Percentiles rank a stretch among this genome's conserved stretches.
phyloP scores from a whole-genome alignment of 176 grass and related monocot species.

The Avena sativa region DNA sequence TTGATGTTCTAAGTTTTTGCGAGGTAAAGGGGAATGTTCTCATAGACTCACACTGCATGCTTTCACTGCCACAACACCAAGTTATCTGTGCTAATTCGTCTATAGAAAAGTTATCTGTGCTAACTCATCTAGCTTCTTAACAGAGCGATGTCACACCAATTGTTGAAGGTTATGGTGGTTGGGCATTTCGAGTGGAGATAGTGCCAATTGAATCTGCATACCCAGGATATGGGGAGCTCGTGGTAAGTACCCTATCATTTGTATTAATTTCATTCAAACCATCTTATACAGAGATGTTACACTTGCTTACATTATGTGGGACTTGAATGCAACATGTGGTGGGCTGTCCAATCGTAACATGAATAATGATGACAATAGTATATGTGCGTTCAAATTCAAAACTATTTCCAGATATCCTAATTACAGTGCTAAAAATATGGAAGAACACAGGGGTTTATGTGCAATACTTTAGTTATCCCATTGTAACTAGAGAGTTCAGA shows the following conservation, averaged over 20 bases:
- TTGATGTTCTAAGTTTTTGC: conserved; percentile 95
- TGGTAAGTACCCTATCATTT: conserved; percentile 62
- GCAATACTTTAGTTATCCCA: neutral
- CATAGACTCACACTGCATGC: neutral
- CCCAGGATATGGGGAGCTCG: conserved; percentile 88
- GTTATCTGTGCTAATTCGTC: conserved; percentile 41
- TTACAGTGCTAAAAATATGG: neutral
- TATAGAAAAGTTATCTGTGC: neutral
- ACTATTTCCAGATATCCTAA: conserved; percentile 3
- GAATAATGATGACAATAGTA: conserved; percentile 3
- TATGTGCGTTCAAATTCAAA: neutral
- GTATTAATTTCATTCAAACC: conserved; percentile 6
- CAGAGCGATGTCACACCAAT: conserved; percentile 96
- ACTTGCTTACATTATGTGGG: neutral
- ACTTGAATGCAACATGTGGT: conserved; percentile 12
- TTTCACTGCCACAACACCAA: neutral
- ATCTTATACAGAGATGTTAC: neutral
- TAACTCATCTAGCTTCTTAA: conserved; percentile 29
- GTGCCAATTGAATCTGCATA: conserved; percentile 99
- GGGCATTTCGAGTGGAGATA: conserved; percentile 90
- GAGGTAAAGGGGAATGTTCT: conserved; percentile 61
- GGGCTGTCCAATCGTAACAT: neutral
- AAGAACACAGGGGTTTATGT: neutral
- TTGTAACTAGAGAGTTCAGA: neutral
- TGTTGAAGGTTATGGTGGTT: conserved; percentile 99